Evolutionary conservation across 2,329 filamentous ascomycete species (phyloP), one percentile per base, ranked within the genome.

Genomic region (Grosmannia serpens): DNA sequence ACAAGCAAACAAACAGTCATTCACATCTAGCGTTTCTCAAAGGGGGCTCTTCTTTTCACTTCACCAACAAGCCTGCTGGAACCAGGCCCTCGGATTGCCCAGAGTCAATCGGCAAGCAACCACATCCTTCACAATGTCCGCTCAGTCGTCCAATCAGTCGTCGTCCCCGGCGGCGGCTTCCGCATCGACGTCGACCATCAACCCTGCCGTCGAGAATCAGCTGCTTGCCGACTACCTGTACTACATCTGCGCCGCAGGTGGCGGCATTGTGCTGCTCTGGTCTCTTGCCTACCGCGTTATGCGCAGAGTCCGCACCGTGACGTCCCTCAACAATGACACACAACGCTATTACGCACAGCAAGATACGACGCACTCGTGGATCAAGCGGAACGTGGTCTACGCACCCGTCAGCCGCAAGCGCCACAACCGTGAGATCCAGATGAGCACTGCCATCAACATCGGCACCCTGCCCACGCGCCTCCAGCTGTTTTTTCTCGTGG

Each of bases 401-500:
- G 85, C 89, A 1, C 89, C 89, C 7, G 72, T 95, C 22, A 81
- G 84, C 66, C 79, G 78, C 58, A 88, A 88, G 67, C 80, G 89
- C 66, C 89, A 94, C 72, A 94, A 94, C 72, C 76, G 82, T 65
- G 84, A 87, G 69, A 78, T 87, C 65, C 77, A 77, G 65, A 71
- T 87, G 56, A 85, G 82, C 56, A 74, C 76, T 10, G 83, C 82
- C 59, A 65, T 83, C 62, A 83, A 82, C 67, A 72, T 81, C 57
- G 78, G 89, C 62, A 92, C 89, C 0, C 74, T 95, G 22, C 89
- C 89, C 0, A 87, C 87, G n/a, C 77, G 89, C 55, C 84, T 91
- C 66, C 88, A 95, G 69, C 81, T 85, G 13, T 68, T 88, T 55
- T 77, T 94, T 65, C 74, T 95, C 22, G 55, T 79, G 27, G 70